phyloP scores from a whole-genome alignment of 2,329 filamentous ascomycete genomes.

The Claviceps sp. region DNA sequence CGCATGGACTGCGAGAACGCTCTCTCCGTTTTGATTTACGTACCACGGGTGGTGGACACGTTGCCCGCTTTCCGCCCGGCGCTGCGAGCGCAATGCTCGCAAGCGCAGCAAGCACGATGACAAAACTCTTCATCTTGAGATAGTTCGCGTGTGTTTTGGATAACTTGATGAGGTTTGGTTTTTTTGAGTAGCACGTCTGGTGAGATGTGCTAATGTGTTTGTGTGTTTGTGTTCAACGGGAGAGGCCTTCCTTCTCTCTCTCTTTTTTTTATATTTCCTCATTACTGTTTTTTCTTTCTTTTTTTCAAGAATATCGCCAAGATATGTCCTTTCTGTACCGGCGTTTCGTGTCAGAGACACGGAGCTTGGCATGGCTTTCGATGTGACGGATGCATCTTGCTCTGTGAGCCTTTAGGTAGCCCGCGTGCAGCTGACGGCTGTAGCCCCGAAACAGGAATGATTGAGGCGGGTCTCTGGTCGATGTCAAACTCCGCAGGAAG shows the following conservation, averaged over 20 bases:
- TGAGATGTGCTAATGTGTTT: background rate
- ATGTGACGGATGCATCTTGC: background rate
- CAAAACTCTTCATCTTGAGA: background rate
- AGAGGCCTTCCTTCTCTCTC: background rate
- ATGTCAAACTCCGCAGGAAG: background rate
- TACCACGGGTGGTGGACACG: too few relatives aligned
- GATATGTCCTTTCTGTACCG: too few relatives aligned
- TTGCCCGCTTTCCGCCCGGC: too few relatives aligned
- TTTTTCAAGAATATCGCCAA: background rate
- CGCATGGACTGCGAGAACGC: too few relatives aligned
- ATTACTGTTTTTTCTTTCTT: background rate
- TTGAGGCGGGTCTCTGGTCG: background rate
- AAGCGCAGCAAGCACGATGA: background rate
- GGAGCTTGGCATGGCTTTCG: background rate
- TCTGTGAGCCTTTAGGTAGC: background rate
- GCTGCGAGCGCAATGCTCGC: background rate
- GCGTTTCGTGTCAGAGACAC: background rate
- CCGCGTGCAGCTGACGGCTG: background rate
- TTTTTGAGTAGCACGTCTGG: too few relatives aligned
- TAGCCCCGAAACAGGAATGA: background rate
- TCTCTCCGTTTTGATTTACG: too few relatives aligned
- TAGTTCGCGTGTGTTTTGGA: background rate
- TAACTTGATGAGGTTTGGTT: background rate
- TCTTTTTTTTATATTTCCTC: background rate
- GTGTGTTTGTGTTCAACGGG: background rate